phyloP scores from a whole-genome alignment of 2,329 filamentous ascomycete genomes.

The Leptoxyphium fumago region DNA sequence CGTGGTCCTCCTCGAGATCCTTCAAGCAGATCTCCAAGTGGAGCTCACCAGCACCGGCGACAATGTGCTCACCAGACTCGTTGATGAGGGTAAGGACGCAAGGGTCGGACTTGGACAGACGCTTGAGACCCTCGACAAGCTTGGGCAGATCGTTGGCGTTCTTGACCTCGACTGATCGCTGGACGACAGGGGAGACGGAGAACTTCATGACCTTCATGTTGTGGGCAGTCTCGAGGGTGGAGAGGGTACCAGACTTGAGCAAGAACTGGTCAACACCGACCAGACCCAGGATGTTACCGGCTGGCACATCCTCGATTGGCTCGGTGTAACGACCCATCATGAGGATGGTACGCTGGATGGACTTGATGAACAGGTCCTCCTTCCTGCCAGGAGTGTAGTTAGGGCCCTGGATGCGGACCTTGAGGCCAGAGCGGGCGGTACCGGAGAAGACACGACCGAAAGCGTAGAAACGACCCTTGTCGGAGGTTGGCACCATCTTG shows the following conservation, averaged over 20 bases:
- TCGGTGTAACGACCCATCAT: slow-evolving; percentile 99
- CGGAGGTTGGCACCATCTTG: slow-evolving; percentile 99
- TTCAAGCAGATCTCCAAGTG: slow-evolving; percentile 99
- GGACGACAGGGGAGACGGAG: slow-evolving; percentile 98
- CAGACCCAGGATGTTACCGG: slow-evolving; percentile 98
- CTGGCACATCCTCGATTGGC: slow-evolving; percentile 96
- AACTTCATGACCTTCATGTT: slow-evolving; percentile 99
- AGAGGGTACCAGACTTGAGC: slow-evolving; percentile 99
- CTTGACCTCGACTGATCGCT: slow-evolving; percentile 98
- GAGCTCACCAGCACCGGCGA: slow-evolving; percentile 97
- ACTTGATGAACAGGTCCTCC: slow-evolving; percentile 98
- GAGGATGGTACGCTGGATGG: slow-evolving; percentile 97
- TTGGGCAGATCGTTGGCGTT: slow-evolving; percentile 99
- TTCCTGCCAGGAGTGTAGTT: slow-evolving; percentile 98
- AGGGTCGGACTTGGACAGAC: slow-evolving; percentile 99
- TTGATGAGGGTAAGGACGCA: slow-evolving; percentile 85
- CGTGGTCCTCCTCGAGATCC: slow-evolving; percentile 99
- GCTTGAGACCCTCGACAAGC: slow-evolving; percentile 99
- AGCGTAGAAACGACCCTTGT: slow-evolving; percentile 99
- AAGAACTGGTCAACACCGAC: slow-evolving; percentile 99
- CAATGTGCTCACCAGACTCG: slow-evolving; percentile 94
- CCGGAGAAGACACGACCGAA: slow-evolving; percentile 99
- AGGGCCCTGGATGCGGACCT: slow-evolving; percentile 99
- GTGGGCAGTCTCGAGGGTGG: slow-evolving; percentile 92
- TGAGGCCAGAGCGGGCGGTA: slow-evolving; percentile 93